A percentile compares a stretch with the other conserved stretches of the same genome.
phyloP scores from a whole-genome alignment of 176 grass and related monocot genomes.

The bread wheat (Triticum aestivum) region IWGSC_CS_RefSeq_v2.1 NC_057813.1:720764409-720764908 shows the following conservation, averaged over 20 bases:
- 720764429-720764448: neutral
- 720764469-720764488: conserved; percentile 49
- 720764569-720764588: conserved; percentile 68
- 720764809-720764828: conserved; percentile 33
- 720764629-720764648: conserved; percentile 71
- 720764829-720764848: conserved; percentile 1
- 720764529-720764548: conserved; percentile 55
- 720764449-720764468: conserved; percentile 39
- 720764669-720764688: conserved; percentile 53
- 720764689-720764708: neutral
- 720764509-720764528: conserved; percentile 84
- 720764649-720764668: conserved; percentile 71
- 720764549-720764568: conserved; percentile 41
- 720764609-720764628: conserved; percentile 58
- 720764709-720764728: neutral
- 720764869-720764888: conserved; percentile 50
- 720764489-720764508: conserved; percentile 70
- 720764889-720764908: conserved; percentile 45
- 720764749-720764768: conserved; percentile 41
- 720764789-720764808: conserved; percentile 63
- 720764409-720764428: neutral
- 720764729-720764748: neutral
- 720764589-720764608: conserved; percentile 53
- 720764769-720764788: conserved; percentile 77
- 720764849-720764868: conserved; percentile 43